Conservation (phyloP, 352 stramenopile species). For the Phytopythium chamaehyphon region DNA sequence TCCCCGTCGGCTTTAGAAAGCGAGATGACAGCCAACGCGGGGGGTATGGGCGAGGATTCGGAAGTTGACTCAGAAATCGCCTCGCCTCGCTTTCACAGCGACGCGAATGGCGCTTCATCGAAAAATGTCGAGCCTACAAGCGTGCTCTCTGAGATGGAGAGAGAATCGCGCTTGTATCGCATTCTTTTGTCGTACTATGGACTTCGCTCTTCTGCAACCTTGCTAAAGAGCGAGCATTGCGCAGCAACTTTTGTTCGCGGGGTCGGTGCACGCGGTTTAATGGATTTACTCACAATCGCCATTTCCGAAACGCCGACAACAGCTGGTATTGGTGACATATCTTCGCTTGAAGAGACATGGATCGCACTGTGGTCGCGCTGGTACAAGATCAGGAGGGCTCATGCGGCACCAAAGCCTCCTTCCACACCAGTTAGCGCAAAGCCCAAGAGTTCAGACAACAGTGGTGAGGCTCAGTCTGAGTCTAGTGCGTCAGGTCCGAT, state of each 20-base stretch:
- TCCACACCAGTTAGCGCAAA: slow-evolving; percentile 17
- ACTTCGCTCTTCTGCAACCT: slow-evolving; percentile 55
- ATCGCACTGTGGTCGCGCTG: slow-evolving; percentile 74
- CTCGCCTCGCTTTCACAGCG: slow-evolving; percentile 23
- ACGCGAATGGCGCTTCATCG: slow-evolving; percentile 3
- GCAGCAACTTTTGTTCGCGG: slow-evolving; percentile 65
- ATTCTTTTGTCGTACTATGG: slow-evolving; percentile 82
- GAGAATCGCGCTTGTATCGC: slow-evolving; percentile 65
- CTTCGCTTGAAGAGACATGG: slow-evolving; percentile 78
- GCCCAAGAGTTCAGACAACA: slow-evolving; percentile 16
- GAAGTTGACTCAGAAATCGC: slow-evolving; percentile 49
- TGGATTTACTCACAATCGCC: slow-evolving; percentile 60
- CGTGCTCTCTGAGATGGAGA: slow-evolving; percentile 66
- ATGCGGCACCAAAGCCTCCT: slow-evolving; percentile 30
- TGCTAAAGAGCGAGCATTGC: slow-evolving; percentile 68
- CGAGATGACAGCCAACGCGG: slow-evolving; percentile 40
- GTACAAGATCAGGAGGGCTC: slow-evolving; percentile 50
- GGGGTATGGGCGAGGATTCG: slow-evolving; percentile 44
- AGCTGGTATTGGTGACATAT: slow-evolving; percentile 61
- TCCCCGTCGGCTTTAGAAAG: slow-evolving; percentile 75
- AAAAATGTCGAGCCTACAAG: slow-evolving; percentile 38
- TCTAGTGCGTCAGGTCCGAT: slow-evolving; percentile 48
- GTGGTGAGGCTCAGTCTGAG: slow-evolving; percentile 12
- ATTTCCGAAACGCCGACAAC: slow-evolving; percentile 71
- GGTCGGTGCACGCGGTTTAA: slow-evolving; percentile 43